A percentile compares a stretch with the other conserved stretches of the same genome.
Evolutionary conservation across 2,329 filamentous ascomycete genomes (phyloP).

Genomic region (Chaetomiaceae sp.): DNA sequence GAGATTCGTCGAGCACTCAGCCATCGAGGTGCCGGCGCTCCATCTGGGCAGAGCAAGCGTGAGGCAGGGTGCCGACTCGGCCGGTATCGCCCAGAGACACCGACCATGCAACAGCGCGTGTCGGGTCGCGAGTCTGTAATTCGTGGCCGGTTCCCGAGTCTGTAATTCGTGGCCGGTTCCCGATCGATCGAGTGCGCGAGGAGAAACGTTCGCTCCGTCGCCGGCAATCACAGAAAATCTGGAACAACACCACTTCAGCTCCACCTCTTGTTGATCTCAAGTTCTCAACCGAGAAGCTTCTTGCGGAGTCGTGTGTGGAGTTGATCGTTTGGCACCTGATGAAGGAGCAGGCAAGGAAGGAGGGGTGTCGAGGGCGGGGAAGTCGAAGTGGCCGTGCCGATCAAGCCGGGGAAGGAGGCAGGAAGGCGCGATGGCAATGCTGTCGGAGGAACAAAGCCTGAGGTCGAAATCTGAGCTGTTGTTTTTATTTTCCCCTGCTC

Average conservation of each 20-base stretch:
- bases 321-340: background rate
- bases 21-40: conserved; percentile 12
- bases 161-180: background rate
- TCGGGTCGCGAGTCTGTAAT: background rate
- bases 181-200: background rate
- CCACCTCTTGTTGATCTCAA: background rate
- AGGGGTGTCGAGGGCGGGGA: conserved; percentile 4
- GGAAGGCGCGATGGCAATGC: background rate
- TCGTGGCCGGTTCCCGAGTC: background rate
- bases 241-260: background rate
- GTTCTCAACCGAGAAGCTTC: background rate
- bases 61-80: conserved; percentile 15
- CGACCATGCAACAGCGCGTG: conserved; percentile 17
- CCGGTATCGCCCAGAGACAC: conserved; percentile 13
- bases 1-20: conserved; percentile 13
- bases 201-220: background rate
- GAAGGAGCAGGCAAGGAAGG: background rate
- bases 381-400: background rate
- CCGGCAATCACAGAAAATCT: background rate
- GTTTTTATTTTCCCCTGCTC: background rate
- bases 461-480: too few relatives aligned
- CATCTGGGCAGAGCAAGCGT: conserved; percentile 16
- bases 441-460: too few relatives aligned
- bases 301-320: conserved; percentile 9
- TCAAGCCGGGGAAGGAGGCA: background rate